Conservation (phyloP, 441 rosid species). For the Adansonia rubrostipa region DNA sequence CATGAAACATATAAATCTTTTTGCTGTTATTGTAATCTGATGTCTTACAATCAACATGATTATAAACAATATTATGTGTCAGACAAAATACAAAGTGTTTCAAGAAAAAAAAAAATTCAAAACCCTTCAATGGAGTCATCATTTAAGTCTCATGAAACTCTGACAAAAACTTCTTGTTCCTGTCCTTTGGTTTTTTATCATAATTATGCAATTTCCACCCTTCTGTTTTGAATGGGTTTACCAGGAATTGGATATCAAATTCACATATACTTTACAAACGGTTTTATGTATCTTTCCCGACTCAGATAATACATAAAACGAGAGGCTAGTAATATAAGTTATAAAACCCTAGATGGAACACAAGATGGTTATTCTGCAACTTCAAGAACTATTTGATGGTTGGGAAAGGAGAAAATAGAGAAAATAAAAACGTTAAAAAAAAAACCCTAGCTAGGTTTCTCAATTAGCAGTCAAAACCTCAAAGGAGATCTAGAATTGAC, state of each 20-base stretch:
- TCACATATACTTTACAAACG: background rate
- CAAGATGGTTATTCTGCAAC: background rate
- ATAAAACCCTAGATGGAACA: conserved; percentile 6
- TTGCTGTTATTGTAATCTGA: background rate
- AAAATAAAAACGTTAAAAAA: background rate
- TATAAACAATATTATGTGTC: background rate
- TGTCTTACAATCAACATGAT: background rate
- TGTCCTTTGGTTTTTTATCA: background rate
- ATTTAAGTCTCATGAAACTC: conserved; percentile 24
- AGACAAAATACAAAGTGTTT: conserved; percentile 12
- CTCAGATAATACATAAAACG: background rate
- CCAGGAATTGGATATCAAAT: conserved; percentile 4
- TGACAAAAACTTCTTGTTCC: conserved; percentile 12
- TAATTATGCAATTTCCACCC: background rate
- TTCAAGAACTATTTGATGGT: background rate
- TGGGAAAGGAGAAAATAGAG: background rate
- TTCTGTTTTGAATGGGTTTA: background rate
- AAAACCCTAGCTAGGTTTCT: conserved; percentile 1
- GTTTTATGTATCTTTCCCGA: background rate
- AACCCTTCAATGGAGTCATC: conserved; percentile 22
- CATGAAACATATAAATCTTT: background rate
- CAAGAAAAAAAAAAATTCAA: background rate
- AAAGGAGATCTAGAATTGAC: conserved; percentile 12
- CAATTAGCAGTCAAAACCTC: conserved; percentile 11
- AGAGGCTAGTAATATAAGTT: background rate